Evolutionary conservation across 1,284 basidiomycete species (phyloP).

Genomic region (Pyrrhoderma noxium): DNA sequence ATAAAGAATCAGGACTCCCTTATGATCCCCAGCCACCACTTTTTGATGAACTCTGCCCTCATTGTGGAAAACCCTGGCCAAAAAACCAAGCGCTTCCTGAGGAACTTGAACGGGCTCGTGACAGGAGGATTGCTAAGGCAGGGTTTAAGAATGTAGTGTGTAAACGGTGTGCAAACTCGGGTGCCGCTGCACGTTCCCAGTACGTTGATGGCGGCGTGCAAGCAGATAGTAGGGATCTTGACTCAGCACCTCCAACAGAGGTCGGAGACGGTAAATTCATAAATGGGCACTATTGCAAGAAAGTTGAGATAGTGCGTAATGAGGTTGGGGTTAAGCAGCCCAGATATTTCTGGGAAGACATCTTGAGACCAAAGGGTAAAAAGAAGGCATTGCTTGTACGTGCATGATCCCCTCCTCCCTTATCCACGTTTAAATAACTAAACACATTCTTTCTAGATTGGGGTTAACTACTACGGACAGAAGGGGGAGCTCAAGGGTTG

Average conservation of each 20-base stretch:
- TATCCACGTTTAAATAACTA: background rate
- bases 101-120: background rate
- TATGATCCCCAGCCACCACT: background rate
- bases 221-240: background rate
- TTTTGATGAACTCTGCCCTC: background rate
- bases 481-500: slow-evolving; percentile 53
- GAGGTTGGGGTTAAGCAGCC: background rate
- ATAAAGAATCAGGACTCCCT: background rate
- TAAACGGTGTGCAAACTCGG: background rate
- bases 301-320: background rate
- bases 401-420: slow-evolving; percentile 3
- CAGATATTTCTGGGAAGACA: background rate
- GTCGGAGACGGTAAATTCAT: background rate
- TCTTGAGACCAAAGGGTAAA: slow-evolving; percentile 27
- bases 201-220: background rate
- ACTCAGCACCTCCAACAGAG: background rate
- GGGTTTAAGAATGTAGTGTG: background rate
- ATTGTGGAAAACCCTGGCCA: slow-evolving; percentile 4
- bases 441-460: slow-evolving; percentile 45
- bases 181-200: background rate
- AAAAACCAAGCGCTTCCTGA: background rate
- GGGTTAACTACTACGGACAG: slow-evolving; percentile 76
- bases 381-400: slow-evolving; percentile 75
- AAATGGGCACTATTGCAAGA: background rate
- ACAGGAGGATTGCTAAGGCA: background rate